Percentiles rank a stretch among this genome's conserved stretches.
These are phyloP conservation scores for Jaltomata sinuosa DNA, from an alignment of 257 asterid genomes.

Conservation along the genomic window DNA sequence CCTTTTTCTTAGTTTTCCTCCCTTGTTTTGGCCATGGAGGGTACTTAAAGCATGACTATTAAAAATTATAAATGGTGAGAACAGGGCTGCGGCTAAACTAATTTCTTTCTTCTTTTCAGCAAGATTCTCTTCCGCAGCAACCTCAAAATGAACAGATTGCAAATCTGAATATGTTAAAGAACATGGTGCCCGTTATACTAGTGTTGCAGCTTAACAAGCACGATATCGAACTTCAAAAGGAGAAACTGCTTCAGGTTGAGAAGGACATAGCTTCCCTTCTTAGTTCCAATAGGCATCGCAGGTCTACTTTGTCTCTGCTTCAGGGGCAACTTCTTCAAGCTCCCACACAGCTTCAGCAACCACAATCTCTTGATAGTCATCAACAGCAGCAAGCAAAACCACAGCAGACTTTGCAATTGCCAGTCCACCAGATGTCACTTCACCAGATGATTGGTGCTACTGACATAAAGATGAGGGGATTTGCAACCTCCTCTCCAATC, in stretches of 20 bases:
- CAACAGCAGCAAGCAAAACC: constrained; percentile 53
- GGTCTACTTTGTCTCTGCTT: constrained; percentile 43
- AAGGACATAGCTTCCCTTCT: constrained; percentile 65
- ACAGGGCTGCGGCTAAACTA: too few species aligned
- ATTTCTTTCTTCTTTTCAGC: too few species aligned
- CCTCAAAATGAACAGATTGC: too few species aligned
- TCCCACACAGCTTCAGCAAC: constrained; percentile 63
- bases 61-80: too few species aligned
- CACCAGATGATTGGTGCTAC: constrained; percentile 59
- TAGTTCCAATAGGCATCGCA: constrained; percentile 58
- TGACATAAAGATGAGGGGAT: constrained; percentile 70
- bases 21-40: too few species aligned
- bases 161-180: too few species aligned
- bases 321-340: constrained; percentile 73
- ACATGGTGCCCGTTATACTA: constrained; percentile 11
- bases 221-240: constrained; percentile 61
- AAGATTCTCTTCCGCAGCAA: too few species aligned
- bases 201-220: constrained; percentile 53
- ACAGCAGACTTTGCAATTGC: constrained; percentile 40
- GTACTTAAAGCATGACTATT: too few species aligned
- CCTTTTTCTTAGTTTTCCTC: too few species aligned
- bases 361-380: constrained; percentile 68
- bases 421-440: constrained; percentile 49
- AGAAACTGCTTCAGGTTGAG: constrained; percentile 49
- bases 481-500: too few species aligned